phyloP scores from a whole-genome alignment of 192 early-diverging fungal genomes.

The Phlyctochytrium arcticum region DNA sequence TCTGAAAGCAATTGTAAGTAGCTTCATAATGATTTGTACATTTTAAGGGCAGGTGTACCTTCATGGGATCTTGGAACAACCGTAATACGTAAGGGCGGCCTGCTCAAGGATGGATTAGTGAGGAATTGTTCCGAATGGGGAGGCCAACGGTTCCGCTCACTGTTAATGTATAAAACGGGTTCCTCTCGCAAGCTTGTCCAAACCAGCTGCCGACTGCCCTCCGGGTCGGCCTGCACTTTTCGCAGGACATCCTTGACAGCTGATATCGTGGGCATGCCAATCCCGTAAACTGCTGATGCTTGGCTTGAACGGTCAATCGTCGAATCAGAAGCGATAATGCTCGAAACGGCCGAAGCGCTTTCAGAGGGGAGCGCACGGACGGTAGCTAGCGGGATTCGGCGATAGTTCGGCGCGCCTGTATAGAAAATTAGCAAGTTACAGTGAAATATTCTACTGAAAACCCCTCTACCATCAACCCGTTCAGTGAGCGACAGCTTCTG shows the following conservation, averaged over 20 bases:
- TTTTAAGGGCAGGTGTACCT: constrained; percentile 16
- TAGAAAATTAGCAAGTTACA: too few species aligned
- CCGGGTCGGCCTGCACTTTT: constrained; percentile 47
- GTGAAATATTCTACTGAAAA: too few species aligned
- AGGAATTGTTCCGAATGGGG: too few species aligned
- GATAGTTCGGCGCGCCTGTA: constrained; percentile 53
- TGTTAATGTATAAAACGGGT: constrained; percentile 61
- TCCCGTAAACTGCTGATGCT: constrained; percentile 42
- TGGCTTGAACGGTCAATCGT: too few species aligned
- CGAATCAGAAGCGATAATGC: too few species aligned
- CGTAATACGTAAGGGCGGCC: constrained; percentile 57
- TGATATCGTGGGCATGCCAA: constrained; percentile 61
- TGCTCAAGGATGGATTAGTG: too few species aligned
- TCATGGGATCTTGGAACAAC: constrained; percentile 56
- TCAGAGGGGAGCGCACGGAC: background rate
- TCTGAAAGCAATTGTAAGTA: constrained; percentile 13
- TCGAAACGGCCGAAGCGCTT: background rate
- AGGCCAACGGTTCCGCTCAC: too few species aligned
- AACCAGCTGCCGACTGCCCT: constrained; percentile 36
- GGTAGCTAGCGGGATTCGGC: constrained; percentile 40
- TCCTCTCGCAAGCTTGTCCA: constrained; percentile 67
- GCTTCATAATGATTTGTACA: too few species aligned
- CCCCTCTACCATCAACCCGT: constrained; percentile 45
- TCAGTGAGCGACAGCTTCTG: constrained; percentile 54
- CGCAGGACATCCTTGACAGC: constrained; percentile 47